Percentiles rank a stretch among this genome's conserved stretches.
Evolutionary conservation across 2,329 filamentous ascomycete genomes (phyloP).

Genomic region (Thelonectria discophora): DNA sequence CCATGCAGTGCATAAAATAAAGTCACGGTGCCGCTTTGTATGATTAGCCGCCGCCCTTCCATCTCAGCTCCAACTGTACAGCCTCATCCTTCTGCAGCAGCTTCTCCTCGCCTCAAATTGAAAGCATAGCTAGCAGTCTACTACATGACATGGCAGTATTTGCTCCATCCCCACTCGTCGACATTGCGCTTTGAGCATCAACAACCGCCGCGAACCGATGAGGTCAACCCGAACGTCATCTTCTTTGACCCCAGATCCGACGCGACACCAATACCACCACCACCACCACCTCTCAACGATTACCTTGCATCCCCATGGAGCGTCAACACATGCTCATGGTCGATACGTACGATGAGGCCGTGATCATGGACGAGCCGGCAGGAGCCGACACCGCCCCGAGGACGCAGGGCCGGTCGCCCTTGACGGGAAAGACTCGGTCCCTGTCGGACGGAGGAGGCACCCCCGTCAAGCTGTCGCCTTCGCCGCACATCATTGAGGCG

Average conservation of each 20-base stretch:
- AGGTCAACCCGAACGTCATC: conserved; percentile 26
- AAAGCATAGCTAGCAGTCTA: conserved; percentile 7
- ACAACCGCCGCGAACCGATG: conserved; percentile 29
- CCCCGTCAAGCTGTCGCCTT: conserved; percentile 65
- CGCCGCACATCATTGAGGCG: conserved; percentile 65
- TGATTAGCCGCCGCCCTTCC: conserved; percentile 19
- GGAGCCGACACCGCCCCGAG: conserved; percentile 21
- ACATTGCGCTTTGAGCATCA: conserved; percentile 34
- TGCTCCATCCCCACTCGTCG: not conserved
- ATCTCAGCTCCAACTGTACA: conserved; percentile 24
- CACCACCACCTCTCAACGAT: not conserved
- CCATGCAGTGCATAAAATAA: conserved; percentile 6
- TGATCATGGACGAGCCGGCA: conserved; percentile 45
- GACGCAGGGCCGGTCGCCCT: conserved; percentile 49
- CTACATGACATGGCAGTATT: conserved; percentile 33
- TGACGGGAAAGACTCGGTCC: conserved; percentile 64
- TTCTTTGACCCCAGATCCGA: conserved; percentile 8
- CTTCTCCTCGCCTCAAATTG: conserved; percentile 3
- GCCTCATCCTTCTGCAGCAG: conserved; percentile 25
- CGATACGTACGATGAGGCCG: conserved; percentile 45
- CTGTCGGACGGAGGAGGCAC: conserved; percentile 70
- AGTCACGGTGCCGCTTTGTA: conserved; percentile 20
- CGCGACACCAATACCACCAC: conserved; percentile 1
- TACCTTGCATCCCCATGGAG: conserved; percentile 39
- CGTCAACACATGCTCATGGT: conserved; percentile 28